Evolutionary conservation across 2,329 filamentous ascomycete genomes (phyloP).

Genomic region (Tolypocladium nubicola): DNA sequence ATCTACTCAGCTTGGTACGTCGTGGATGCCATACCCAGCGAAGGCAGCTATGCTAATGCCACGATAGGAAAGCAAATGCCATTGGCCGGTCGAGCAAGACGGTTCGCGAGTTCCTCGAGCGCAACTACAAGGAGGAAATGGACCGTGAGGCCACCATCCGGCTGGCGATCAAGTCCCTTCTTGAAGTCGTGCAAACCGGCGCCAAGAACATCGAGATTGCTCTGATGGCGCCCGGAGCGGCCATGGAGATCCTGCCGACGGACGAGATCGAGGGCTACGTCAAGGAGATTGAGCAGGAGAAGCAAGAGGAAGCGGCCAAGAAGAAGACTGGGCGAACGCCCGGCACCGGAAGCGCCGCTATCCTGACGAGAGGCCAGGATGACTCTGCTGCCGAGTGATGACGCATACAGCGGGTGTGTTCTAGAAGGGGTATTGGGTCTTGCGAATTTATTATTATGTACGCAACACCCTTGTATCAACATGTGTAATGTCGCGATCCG

Average conservation of each 20-base stretch:
- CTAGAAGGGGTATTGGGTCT: conserved; percentile 13
- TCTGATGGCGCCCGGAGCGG: conserved; percentile 88
- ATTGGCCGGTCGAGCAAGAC: conserved; percentile 99
- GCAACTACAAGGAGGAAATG: conserved; percentile 98
- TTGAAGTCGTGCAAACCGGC: conserved; percentile 96
- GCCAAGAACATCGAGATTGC: conserved; percentile 99
- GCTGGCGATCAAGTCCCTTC: conserved; percentile 91
- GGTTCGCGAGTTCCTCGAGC: conserved; percentile 94
- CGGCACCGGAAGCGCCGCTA: conserved; percentile 60
- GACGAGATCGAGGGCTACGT: conserved; percentile 97
- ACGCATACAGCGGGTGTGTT: conserved; percentile 6
- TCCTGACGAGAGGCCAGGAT: conserved; percentile 54
- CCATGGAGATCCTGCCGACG: conserved; percentile 84
- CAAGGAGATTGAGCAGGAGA: conserved; percentile 98
- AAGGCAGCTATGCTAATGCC: neutral
- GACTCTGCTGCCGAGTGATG: conserved; percentile 26
- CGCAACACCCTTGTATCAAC: conserved; percentile 25
- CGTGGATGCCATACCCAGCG: neutral
- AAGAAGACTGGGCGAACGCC: conserved; percentile 78
- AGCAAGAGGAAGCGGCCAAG: conserved; percentile 95
- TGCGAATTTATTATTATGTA: conserved; percentile 12
- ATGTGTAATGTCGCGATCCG: conserved; percentile 20
- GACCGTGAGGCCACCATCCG: conserved; percentile 93
- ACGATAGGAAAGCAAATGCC: conserved; percentile 88
- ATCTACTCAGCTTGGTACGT: conserved; percentile 97